Evolutionary conservation across 2,329 filamentous ascomycete species (phyloP), one percentile per base, ranked within the genome.

Genomic region (Leptographium wingfieldii): DNA sequence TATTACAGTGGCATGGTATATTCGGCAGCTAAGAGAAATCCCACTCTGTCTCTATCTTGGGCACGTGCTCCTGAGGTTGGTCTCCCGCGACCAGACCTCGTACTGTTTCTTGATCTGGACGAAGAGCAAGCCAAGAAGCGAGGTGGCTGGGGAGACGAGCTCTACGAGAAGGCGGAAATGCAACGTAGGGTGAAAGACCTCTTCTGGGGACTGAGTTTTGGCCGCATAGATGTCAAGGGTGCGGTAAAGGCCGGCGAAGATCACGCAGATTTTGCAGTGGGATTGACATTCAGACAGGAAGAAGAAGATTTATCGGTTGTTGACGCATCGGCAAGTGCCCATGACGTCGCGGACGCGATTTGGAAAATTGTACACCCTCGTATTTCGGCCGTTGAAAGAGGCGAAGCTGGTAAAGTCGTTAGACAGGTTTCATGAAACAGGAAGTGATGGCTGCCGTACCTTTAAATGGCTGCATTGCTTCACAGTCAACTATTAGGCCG

Each of bases 1-100:
- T 95, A 95, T 71, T 92, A 96, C 76, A 94, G 88, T 25, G 94
- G 94, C 59, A 88, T 92, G 60, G 90, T 96, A 56, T 99, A 97
- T 75, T 90, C 86, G 29, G 90, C 90, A 0, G 92, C 94, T 3
- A 97, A 97, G 70, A 78, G 83, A 53, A 90, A 89, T 66, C 82
- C 85, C 0, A 72, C 76, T 2, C 79, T 96, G 14, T 76, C 80
- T 0, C 76, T 96, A 0, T 73, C 80, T 0, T 99, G 94, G 92
- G 91, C 90, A 9, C 85, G 89, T 66, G 80, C 84, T 19, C 90
- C 92, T 1, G 94, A 97, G 67, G 80, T 89, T 16, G 92, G 92
- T 0, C 79, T 99, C 0, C 92, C 94, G 1, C 82, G 87, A 5
- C 92, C 94, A 0, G 94, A 99, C 74, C 70, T 92, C 11, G 90